Conservation (phyloP, 768 basidiomycete species). For the Lactarius hatsudake region DNA sequence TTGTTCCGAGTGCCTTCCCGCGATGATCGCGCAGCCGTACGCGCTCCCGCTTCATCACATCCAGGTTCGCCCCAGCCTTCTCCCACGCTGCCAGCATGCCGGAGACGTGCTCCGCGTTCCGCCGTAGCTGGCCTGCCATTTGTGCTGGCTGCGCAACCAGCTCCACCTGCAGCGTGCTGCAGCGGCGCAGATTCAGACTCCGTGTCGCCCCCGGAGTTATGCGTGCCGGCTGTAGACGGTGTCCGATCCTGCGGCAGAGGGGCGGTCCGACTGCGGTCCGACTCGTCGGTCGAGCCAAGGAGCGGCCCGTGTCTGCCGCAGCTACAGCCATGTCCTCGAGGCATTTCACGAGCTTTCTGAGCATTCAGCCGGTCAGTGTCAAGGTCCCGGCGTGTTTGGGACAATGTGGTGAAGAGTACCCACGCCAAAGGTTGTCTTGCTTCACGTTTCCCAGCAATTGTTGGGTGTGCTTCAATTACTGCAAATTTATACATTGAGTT, state of each 20-base stretch:
- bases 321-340: slow-evolving; percentile 39
- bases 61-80: slow-evolving; percentile 48
- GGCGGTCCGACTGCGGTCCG: too few relatives aligned
- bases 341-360: slow-evolving; percentile 43
- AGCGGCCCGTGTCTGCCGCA: slow-evolving; percentile 5
- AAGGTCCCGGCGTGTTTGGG: background rate
- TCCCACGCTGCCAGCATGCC: slow-evolving; percentile 52
- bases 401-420: too few relatives aligned
- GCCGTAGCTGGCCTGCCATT: slow-evolving; percentile 77
- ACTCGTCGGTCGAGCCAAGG: background rate
- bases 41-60: slow-evolving; percentile 50
- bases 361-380: slow-evolving; percentile 28
- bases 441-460: background rate
- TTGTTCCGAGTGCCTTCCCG: slow-evolving; percentile 49
- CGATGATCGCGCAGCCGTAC: slow-evolving; percentile 53
- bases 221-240: background rate
- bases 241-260: slow-evolving; percentile 29
- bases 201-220: background rate
- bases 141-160: slow-evolving; percentile 69
- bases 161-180: slow-evolving; percentile 54
- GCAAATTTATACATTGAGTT: background rate
- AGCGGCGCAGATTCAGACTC: too few relatives aligned
- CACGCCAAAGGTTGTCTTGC: too few relatives aligned
- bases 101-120: slow-evolving; percentile 21
- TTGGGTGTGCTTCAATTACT: background rate